These are phyloP conservation scores for Pezicula neosporulosa DNA, from an alignment of 2,329 filamentous ascomycete species.

Conservation along the genomic window DNA sequence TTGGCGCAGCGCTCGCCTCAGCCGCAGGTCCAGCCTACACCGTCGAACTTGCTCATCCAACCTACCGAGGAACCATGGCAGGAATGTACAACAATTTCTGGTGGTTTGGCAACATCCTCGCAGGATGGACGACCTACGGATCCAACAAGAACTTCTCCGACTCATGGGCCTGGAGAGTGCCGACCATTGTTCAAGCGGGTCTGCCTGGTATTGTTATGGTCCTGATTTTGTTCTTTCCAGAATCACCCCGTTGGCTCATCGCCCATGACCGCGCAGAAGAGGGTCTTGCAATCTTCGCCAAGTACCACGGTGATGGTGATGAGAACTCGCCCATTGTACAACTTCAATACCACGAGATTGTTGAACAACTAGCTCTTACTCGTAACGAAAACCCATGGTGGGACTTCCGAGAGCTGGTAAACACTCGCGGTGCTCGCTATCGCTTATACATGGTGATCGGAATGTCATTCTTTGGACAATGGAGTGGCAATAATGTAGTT, in stretches of 20 bases:
- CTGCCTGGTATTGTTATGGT: conserved; percentile 43
- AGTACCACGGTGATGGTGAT: conserved; percentile 56
- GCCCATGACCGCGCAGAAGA: conserved; percentile 52
- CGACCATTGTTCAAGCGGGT: conserved; percentile 49
- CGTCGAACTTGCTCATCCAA: conserved; percentile 60
- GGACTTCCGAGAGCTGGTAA: conserved; percentile 53
- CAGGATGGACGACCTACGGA: conserved; percentile 48
- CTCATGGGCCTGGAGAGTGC: conserved; percentile 55
- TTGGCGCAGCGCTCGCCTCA: conserved; percentile 56
- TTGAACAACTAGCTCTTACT: conserved; percentile 44
- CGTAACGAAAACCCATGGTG: conserved; percentile 56
- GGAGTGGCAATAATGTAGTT: conserved; percentile 40
- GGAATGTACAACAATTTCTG: conserved; percentile 48
- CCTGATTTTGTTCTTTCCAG: conserved; percentile 47
- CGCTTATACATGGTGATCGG: conserved; percentile 45
- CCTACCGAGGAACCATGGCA: conserved; percentile 57
- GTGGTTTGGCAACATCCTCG: conserved; percentile 50
- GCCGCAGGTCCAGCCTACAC: conserved; percentile 61
- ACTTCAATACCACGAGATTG: conserved; percentile 53
- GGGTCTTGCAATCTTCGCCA: conserved; percentile 50
- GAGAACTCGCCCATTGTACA: conserved; percentile 47
- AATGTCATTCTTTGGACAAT: conserved; percentile 51
- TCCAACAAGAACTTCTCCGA: conserved; percentile 34
- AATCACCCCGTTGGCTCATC: conserved; percentile 53
- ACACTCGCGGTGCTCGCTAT: conserved; percentile 43